These are phyloP conservation scores for Picochlorum costavermella DNA, from an alignment of 139 green algal species.

Conservation along the genomic window DNA sequence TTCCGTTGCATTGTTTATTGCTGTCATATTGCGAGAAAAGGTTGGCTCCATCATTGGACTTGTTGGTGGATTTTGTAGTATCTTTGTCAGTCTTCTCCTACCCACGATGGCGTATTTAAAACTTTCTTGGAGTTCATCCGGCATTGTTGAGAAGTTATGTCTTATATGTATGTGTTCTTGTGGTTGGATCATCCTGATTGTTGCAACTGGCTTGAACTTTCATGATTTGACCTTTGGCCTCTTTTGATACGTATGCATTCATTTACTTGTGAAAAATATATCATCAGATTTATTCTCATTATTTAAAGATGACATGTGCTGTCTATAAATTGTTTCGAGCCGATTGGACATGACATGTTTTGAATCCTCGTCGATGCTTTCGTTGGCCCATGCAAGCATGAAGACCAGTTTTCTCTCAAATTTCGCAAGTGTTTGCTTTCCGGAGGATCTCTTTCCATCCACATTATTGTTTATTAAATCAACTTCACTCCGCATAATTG, in stretches of 20 bases:
- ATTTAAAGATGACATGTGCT: too few relatives aligned
- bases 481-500: conserved; percentile 22
- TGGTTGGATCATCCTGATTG: too few relatives aligned
- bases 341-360: too few relatives aligned
- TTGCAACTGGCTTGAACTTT: too few relatives aligned
- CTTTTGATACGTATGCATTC: too few relatives aligned
- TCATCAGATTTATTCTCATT: too few relatives aligned
- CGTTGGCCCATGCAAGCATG: conserved; percentile 52
- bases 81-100: conserved; percentile 39
- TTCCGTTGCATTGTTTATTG: conserved; percentile 3
- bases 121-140: conserved; percentile 19
- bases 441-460: not conserved
- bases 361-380: conserved; percentile 15
- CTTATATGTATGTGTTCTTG: too few relatives aligned
- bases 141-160: too few relatives aligned
- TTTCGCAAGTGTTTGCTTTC: not conserved
- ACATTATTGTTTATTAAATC: not conserved
- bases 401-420: conserved; percentile 47
- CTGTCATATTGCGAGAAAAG: conserved; percentile 8
- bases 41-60: conserved; percentile 31
- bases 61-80: conserved; percentile 32
- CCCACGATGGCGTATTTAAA: conserved; percentile 30
- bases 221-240: too few relatives aligned
- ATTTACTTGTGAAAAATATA: too few relatives aligned
- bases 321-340: too few relatives aligned